These are phyloP conservation scores for Trametes sp. DNA, from an alignment of 1,284 basidiomycete species.

Conservation along the genomic window DNA sequence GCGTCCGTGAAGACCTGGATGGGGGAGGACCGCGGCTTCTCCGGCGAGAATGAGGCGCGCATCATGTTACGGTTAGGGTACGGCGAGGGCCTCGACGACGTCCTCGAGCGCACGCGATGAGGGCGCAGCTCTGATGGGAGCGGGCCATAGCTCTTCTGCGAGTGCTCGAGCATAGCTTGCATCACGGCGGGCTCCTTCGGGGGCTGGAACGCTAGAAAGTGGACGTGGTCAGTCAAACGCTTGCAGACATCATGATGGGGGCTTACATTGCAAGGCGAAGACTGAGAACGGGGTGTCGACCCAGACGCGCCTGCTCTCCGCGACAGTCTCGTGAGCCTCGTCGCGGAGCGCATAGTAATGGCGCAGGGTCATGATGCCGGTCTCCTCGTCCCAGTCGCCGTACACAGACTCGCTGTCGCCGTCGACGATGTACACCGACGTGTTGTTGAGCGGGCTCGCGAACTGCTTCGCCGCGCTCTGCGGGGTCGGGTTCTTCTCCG, in stretches of 20 bases:
- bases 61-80: conserved; percentile 62
- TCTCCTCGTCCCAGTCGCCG: conserved; percentile 69
- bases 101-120: conserved; percentile 67
- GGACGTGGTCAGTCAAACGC: conserved; percentile 1
- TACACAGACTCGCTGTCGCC: conserved; percentile 59
- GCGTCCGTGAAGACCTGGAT: conserved; percentile 28
- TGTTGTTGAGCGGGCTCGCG: conserved; percentile 33
- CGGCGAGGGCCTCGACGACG: conserved; percentile 72
- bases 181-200: conserved; percentile 70
- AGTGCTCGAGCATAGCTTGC: conserved; percentile 76
- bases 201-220: conserved; percentile 68
- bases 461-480: conserved; percentile 23
- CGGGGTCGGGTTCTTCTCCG: conserved; percentile 38
- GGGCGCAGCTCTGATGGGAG: conserved; percentile 72
- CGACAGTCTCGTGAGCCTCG: conserved; percentile 72
- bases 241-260: conserved; percentile 20
- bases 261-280: conserved; percentile 75
- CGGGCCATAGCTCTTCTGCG: conserved; percentile 70
- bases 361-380: conserved; percentile 64
- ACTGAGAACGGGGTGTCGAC: conserved; percentile 75
- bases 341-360: conserved; percentile 73
- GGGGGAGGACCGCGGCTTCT: conserved; percentile 43
- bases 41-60: conserved; percentile 53
- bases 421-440: conserved; percentile 64
- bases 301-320: conserved; percentile 72